These are phyloP conservation scores for Globisporangium recalcitrans DNA, from an alignment of 352 stramenopile genomes.

Conservation along the genomic window DNA sequence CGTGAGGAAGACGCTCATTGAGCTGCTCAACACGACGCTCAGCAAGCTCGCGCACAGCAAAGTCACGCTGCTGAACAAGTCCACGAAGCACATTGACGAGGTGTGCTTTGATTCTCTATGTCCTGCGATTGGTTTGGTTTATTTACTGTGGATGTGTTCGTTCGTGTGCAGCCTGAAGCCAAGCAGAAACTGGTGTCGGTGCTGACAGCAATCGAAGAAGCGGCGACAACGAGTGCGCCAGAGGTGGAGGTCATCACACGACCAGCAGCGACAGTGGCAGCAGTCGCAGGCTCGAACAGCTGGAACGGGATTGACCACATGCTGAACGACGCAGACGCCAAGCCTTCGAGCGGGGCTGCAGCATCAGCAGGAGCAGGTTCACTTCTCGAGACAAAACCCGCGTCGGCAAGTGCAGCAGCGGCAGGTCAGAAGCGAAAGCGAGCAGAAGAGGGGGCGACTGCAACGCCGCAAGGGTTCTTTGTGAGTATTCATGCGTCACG, in stretches of 20 bases:
- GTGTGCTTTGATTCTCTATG: background rate
- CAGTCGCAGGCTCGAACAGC: background rate
- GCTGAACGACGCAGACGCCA: slow-evolving; percentile 9
- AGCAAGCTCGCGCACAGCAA: slow-evolving; percentile 32
- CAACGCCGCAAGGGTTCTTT: slow-evolving; percentile 9
- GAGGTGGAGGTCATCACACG: background rate
- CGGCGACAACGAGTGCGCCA: background rate
- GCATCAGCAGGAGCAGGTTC: background rate
- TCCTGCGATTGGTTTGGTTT: background rate
- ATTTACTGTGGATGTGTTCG: background rate
- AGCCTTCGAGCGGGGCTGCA: background rate
- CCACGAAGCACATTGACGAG: slow-evolving; percentile 19
- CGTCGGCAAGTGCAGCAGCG: background rate
- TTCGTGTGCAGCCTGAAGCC: slow-evolving; percentile 7
- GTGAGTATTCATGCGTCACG: slow-evolving; percentile 2
- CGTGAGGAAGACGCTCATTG: slow-evolving; percentile 56
- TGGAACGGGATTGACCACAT: slow-evolving; percentile 12
- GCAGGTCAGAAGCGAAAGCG: slow-evolving; percentile 15
- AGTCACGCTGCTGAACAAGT: slow-evolving; percentile 26
- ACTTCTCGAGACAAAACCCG: slow-evolving; percentile 1
- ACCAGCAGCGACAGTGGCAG: background rate
- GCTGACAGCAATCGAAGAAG: slow-evolving; percentile 5
- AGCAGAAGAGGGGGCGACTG: slow-evolving; percentile 4
- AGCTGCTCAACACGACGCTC: slow-evolving; percentile 40
- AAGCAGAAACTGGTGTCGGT: slow-evolving; percentile 16